Evolutionary conservation across 2,329 filamentous ascomycete species (phyloP).

Genomic region (Aspergillus niger): DNA sequence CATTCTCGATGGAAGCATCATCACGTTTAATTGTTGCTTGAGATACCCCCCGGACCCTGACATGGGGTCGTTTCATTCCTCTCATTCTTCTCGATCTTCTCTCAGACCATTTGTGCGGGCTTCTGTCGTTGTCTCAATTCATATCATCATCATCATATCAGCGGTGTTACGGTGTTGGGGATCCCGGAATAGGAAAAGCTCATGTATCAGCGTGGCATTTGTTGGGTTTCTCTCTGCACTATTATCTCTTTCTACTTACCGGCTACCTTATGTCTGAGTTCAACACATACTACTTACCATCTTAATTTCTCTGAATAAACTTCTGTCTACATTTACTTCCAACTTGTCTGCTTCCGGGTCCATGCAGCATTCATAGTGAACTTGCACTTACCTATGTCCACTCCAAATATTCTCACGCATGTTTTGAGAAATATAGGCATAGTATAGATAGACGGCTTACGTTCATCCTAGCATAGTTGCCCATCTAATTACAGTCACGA

Average conservation of each 20-base stretch:
- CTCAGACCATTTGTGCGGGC: neutral
- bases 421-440: too few species aligned
- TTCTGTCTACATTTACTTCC: too few species aligned
- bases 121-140: neutral
- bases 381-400: too few species aligned
- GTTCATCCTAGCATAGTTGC: too few species aligned
- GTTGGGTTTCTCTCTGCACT: neutral
- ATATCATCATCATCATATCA: slow-evolving; percentile 2
- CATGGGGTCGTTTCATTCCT: neutral
- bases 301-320: too few species aligned
- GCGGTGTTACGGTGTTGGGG: slow-evolving; percentile 4
- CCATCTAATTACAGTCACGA: too few species aligned
- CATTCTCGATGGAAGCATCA: slow-evolving; percentile 8
- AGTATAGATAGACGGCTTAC: too few species aligned
- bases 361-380: too few species aligned
- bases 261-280: neutral
- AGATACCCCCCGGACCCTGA: slow-evolving; percentile 22
- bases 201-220: slow-evolving; percentile 4
- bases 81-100: neutral
- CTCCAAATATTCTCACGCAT: too few species aligned
- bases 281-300: neutral
- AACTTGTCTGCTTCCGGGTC: too few species aligned
- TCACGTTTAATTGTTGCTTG: slow-evolving; percentile 17
- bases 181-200: slow-evolving; percentile 2
- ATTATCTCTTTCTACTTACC: neutral